phyloP scores from a whole-genome alignment of 768 basidiomycete genomes.

The Pleurotus platypus region DNA sequence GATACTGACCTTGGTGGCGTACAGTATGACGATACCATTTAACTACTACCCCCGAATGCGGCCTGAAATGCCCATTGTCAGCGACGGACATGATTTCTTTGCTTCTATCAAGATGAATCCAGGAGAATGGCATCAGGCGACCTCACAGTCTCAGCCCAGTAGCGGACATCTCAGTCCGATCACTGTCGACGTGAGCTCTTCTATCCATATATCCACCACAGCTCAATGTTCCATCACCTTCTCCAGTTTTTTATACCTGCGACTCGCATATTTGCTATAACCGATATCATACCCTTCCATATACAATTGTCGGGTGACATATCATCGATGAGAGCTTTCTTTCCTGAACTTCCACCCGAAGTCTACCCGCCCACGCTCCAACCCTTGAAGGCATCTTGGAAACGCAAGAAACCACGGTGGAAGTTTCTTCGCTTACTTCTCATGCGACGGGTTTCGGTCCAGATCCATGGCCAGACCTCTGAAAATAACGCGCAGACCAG shows the following conservation, averaged over 20 bases:
- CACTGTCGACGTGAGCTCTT: neutral
- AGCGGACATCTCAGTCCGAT: neutral
- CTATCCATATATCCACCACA: neutral
- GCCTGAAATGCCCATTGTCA: conserved; percentile 6
- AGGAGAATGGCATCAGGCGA: conserved; percentile 14
- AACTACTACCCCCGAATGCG: conserved; percentile 13
- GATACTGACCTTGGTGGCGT: conserved; percentile 1
- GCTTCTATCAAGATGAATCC: conserved; percentile 10
- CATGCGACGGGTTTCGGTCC: conserved; percentile 44
- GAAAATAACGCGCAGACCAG: conserved; percentile 40
- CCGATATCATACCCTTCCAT: conserved; percentile 62
- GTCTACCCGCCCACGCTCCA: conserved; percentile 9
- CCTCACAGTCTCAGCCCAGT: conserved; percentile 8
- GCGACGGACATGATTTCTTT: conserved; percentile 2
- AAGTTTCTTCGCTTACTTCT: conserved; percentile 44
- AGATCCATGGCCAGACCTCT: conserved; percentile 28
- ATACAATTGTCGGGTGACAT: conserved; percentile 51
- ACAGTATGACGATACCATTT: conserved; percentile 6
- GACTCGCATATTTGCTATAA: conserved; percentile 48
- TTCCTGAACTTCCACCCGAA: conserved; percentile 23
- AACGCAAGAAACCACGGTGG: conserved; percentile 9
- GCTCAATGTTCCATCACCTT: conserved; percentile 24
- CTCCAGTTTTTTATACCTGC: conserved; percentile 58
- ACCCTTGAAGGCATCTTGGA: neutral
- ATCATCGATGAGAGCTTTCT: conserved; percentile 41